Evolutionary conservation across 192 early-diverging fungal species (phyloP), one percentile per base, ranked within the genome.

Genomic region (Borealophlyctis nickersoniae): DNA sequence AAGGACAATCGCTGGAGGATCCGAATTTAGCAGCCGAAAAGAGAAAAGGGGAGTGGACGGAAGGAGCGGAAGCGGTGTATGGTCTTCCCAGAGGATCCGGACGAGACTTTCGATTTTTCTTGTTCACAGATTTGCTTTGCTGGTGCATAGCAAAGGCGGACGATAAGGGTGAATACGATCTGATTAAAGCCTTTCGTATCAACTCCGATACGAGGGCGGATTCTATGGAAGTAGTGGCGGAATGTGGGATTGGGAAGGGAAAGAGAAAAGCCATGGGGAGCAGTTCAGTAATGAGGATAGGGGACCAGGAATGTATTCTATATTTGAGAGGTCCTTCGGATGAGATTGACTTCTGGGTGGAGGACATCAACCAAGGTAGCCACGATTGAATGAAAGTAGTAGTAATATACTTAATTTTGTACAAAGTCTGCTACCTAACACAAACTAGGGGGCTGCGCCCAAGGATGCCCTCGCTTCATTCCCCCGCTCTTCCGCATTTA

Each of bases 61-160:
- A 27, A 13, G 39, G 45, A 1, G 39, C 39, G 5, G 22, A 56
- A 5, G 57, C 68, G 1, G 62, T 80, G 49, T 66, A 62, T 19
- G 67, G 67, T 11, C 49, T 81, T 16, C 35, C 30, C 2, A 16
- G 54, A n/a, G 50, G 48, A 13, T 23, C 36, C 28, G 80, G 80
- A 16, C 36, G 63, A n/a, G 60, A 64, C 26, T 76, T 71, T 52
- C 35, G 54, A 62, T 69, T 79, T 48, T 65, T 77, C 53, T 58
- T 81, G 27, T 81, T 79, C 52, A 60, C 69, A 1, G 80, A 81
- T 60, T 58, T 76, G 54, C 53, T 81, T 26, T 76, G 77, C 60
- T 81, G 80, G 80, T 78, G 77, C 36, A 62, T 52, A 23, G 35
- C 54, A 4, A 53, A 56, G 30, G 55, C 35, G 4, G 55, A 36